A percentile compares a stretch with the other conserved stretches of the same genome.
Conservation (phyloP, 176 grass and related monocot species). For the Musa itinerans region DNA sequence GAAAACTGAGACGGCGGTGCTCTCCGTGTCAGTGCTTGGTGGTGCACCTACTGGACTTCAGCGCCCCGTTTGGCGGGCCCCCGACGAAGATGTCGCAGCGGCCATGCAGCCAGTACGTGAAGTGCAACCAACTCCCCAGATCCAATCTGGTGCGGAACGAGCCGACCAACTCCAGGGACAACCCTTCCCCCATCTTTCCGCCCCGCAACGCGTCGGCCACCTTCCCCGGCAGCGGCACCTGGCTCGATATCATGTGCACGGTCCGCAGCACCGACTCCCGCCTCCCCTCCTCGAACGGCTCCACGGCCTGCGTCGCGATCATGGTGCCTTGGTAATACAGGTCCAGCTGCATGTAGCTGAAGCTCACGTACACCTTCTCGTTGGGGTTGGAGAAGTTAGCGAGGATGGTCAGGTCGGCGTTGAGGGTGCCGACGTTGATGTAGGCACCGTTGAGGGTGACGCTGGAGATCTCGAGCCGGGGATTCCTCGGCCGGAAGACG, state of each 20-base stretch:
- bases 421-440: conserved; percentile 46
- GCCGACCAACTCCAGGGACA: conserved; percentile 31
- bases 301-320: conserved; percentile 44
- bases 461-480: conserved; percentile 41
- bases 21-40: neutral
- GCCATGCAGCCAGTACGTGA: conserved; percentile 36
- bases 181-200: conserved; percentile 18
- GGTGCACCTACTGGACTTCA: conserved; percentile 27
- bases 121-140: conserved; percentile 54
- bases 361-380: conserved; percentile 35
- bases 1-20: too few species aligned
- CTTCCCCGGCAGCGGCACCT: conserved; percentile 18
- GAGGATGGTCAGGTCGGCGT: conserved; percentile 63
- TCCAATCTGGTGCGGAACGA: conserved; percentile 48
- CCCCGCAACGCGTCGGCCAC: conserved; percentile 33
- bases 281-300: conserved; percentile 31
- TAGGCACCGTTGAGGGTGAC: conserved; percentile 69
- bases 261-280: conserved; percentile 23
- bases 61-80: conserved; percentile 43
- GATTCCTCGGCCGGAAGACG: conserved; percentile 52
- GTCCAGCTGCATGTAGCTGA: conserved; percentile 72
- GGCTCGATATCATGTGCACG: conserved; percentile 43
- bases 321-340: conserved; percentile 48
- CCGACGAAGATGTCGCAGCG: conserved; percentile 41
- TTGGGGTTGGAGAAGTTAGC: conserved; percentile 64